A percentile compares a stretch with the other conserved stretches of the same genome.
Evolutionary conservation across 2,329 filamentous ascomycete species (phyloP).

Genomic region (Phyllosticta citrichinensis): DNA sequence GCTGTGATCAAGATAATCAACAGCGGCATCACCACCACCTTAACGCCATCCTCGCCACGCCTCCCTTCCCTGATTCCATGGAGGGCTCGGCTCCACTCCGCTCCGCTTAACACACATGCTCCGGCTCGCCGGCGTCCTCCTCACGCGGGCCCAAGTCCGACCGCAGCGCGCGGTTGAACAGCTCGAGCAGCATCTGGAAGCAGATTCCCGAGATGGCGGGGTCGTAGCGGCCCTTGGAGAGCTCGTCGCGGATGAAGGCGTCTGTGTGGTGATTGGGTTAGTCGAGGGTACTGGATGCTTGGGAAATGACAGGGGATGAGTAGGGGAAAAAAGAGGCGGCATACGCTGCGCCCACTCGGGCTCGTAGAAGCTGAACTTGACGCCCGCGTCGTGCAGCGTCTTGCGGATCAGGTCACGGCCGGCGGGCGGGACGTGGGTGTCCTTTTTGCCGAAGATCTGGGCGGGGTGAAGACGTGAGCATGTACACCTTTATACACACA

Average conservation of each 20-base stretch:
- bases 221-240: slow-evolving; percentile 90
- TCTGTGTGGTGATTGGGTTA: slow-evolving; percentile 33
- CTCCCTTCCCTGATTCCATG: too few species aligned
- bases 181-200: slow-evolving; percentile 80
- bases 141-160: slow-evolving; percentile 64
- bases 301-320: too few species aligned
- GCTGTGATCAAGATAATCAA: too few species aligned
- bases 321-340: slow-evolving; percentile 18
- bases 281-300: background rate
- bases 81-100: too few species aligned
- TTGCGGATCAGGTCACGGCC: slow-evolving; percentile 76
- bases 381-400: slow-evolving; percentile 66
- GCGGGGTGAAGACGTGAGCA: background rate
- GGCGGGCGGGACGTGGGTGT: slow-evolving; percentile 77
- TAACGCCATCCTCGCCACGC: too few species aligned
- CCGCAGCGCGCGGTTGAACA: slow-evolving; percentile 71
- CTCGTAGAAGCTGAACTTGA: slow-evolving; percentile 75
- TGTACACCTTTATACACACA: background rate
- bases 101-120: slow-evolving; percentile 56
- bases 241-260: slow-evolving; percentile 86
- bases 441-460: slow-evolving; percentile 77
- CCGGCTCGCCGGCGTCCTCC: slow-evolving; percentile 50
- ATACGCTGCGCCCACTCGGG: slow-evolving; percentile 79
- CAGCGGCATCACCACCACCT: too few species aligned
- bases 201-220: slow-evolving; percentile 77